phyloP scores from a whole-genome alignment of 1,139 yeast genomes.

The Geotrichum citri-aurantii region DNA sequence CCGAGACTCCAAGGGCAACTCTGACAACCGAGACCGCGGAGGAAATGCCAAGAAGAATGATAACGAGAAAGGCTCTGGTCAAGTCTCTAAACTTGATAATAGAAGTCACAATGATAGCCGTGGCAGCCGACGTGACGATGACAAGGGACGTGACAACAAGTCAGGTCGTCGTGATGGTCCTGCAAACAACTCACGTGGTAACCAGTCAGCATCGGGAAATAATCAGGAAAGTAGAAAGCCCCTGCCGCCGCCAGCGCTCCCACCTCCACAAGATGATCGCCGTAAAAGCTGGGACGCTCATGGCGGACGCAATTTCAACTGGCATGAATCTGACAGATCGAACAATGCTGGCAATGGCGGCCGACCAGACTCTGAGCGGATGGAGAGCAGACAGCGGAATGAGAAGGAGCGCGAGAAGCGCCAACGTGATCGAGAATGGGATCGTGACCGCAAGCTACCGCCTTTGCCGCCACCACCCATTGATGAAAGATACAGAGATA shows the following conservation, averaged over 20 bases:
- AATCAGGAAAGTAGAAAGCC: not conserved
- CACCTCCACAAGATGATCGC: not conserved
- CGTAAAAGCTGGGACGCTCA: constrained; percentile 17
- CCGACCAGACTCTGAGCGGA: constrained; percentile 10
- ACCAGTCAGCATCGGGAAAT: constrained; percentile 8
- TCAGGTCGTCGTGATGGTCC: constrained; percentile 16
- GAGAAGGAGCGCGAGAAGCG: constrained; percentile 18
- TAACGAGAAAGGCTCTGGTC: constrained; percentile 7
- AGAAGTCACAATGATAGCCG: constrained; percentile 15
- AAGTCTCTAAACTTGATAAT: not conserved
- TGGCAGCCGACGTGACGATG: constrained; percentile 16
- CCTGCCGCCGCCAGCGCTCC: not conserved
- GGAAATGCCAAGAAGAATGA: constrained; percentile 11
- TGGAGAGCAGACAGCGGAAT: constrained; percentile 14
- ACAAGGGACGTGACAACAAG: constrained; percentile 17
- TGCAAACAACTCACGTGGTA: constrained; percentile 16
- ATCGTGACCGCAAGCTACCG: constrained; percentile 13
- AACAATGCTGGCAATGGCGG: constrained; percentile 3
- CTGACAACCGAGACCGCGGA: constrained; percentile 2
- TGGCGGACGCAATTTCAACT: constrained; percentile 6
- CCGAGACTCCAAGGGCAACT: not conserved
- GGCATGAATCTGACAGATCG: constrained; percentile 6
- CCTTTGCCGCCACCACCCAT: not conserved
- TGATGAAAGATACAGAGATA: constrained; percentile 12
- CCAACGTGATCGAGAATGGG: constrained; percentile 22